Percentiles rank a stretch among this genome's conserved stretches.
Conservation (phyloP, 2,329 filamentous ascomycete species). For the Diaporthe capsici region DNA sequence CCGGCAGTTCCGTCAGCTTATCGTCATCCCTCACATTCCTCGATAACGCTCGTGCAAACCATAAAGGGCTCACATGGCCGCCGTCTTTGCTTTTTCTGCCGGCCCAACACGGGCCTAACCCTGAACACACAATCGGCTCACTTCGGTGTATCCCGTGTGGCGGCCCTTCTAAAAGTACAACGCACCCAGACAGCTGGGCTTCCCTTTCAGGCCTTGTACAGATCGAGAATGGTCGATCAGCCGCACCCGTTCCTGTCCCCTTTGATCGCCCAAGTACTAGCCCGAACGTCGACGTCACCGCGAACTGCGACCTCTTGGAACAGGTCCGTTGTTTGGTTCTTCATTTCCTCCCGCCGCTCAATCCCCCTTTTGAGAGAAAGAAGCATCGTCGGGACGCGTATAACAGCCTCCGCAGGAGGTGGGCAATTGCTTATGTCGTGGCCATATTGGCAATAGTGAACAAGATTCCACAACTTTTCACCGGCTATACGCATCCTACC, state of each 20-base stretch:
- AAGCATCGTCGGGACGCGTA: constrained; percentile 7
- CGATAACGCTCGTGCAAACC: constrained; percentile 23
- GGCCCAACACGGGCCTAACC: constrained; percentile 19
- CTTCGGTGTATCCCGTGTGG: constrained; percentile 29
- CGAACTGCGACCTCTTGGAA: background rate
- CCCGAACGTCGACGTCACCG: constrained; percentile 12
- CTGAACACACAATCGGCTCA: background rate
- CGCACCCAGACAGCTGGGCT: background rate
- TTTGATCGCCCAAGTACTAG: background rate
- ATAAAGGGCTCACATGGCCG: constrained; percentile 34
- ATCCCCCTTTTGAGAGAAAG: constrained; percentile 11
- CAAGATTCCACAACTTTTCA: background rate
- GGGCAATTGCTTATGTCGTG: background rate
- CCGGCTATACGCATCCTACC: background rate
- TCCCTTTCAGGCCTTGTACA: background rate
- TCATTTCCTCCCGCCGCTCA: constrained; percentile 18
- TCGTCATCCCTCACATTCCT: constrained; percentile 25
- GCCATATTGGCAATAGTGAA: constrained; percentile 32
- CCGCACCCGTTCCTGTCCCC: constrained; percentile 13
- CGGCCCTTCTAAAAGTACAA: constrained; percentile 20
- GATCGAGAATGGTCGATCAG: constrained; percentile 18
- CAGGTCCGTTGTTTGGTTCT: background rate
- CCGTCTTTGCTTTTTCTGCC: constrained; percentile 26
- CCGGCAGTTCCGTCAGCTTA: constrained; percentile 28
- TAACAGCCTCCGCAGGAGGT: background rate